Evolutionary conservation across 257 asterid species (phyloP).

Genomic region (Echium plantagineum): DNA sequence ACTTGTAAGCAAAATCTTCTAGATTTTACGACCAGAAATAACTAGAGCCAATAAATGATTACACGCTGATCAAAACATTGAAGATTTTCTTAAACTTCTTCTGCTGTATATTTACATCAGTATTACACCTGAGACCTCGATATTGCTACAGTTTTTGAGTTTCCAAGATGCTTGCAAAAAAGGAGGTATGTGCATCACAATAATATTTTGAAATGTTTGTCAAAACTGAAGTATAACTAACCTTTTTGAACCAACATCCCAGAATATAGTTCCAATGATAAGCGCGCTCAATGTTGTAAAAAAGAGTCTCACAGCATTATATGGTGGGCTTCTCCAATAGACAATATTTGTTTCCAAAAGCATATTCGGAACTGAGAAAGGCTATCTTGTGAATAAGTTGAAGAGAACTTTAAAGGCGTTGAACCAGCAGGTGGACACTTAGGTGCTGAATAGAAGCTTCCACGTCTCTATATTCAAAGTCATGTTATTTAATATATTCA

Average conservation of each 20-base stretch:
- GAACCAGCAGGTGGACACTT: slow-evolving; percentile 47
- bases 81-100: background rate
- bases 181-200: background rate
- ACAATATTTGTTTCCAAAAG: slow-evolving; percentile 72
- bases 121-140: background rate
- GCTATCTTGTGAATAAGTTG: slow-evolving; percentile 39
- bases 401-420: slow-evolving; percentile 44
- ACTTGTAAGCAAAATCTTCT: background rate
- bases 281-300: slow-evolving; percentile 65
- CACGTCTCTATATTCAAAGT: slow-evolving; percentile 39
- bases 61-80: background rate
- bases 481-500: background rate
- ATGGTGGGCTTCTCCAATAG: slow-evolving; percentile 80
- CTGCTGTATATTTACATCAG: background rate
- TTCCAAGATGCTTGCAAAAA: background rate
- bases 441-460: slow-evolving; percentile 49
- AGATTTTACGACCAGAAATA: too few relatives aligned
- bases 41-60: too few relatives aligned
- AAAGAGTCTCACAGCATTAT: slow-evolving; percentile 65
- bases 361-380: slow-evolving; percentile 52
- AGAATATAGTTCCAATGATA: slow-evolving; percentile 63
- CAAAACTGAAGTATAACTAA: slow-evolving; percentile 8
- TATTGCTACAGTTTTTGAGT: background rate
- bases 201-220: background rate
- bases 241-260: slow-evolving; percentile 82